Base-by-base conservation (phyloP, 176 grass and related monocot genomes). In the Musa itinerans region DNA sequence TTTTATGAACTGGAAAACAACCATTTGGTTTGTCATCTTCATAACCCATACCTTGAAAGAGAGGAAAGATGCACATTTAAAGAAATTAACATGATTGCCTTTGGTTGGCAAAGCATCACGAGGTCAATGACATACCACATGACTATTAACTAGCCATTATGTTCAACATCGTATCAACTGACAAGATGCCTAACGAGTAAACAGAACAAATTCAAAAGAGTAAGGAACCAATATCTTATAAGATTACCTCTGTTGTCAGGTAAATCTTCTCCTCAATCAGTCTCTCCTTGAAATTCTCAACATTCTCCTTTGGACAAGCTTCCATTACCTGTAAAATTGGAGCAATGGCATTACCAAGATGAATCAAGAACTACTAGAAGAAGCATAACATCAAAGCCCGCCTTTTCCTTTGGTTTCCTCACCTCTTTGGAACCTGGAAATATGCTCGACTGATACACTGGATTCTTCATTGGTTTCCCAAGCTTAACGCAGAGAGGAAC, bases 241-340 rank as follows among this genome's bases (percentile, higher is more conserved):
- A 61, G 21, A 67, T 1, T 74, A 92, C 93, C 93, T 92, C 93
- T 17, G 87, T 89, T 23, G 69, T 88, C 1, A 96, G 74, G 81
- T 92, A 96, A 75, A 92, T 86, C 21, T 96, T 92, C 51, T 96
- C 89, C 78, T 92, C 84, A 27, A 90, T 66, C 73, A 96, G 52
- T 76, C 80, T 88, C 76, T 92, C 83, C 78, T 77, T 13, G 69
- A 89, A 87, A 68, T 81, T 77, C 1, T 68, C 73, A 29, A 90
- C 78, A 69, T 79, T 53, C 1, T 89, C 89, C 83, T 72, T 88
- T 10, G 92, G 89, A 74, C 92, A 96, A 15, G 83, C 65, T 50
- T 89, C 78, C 92, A 96, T 96, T 4, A 69, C 89, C 92, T 96
- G 76, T 53, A 80, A 79, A 3, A 3, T 51, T 57, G 2, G 26